Percentiles rank a stretch among this genome's conserved stretches.
phyloP scores from a whole-genome alignment of 331 rosid genomes.

The Cydonia oblonga region DNA sequence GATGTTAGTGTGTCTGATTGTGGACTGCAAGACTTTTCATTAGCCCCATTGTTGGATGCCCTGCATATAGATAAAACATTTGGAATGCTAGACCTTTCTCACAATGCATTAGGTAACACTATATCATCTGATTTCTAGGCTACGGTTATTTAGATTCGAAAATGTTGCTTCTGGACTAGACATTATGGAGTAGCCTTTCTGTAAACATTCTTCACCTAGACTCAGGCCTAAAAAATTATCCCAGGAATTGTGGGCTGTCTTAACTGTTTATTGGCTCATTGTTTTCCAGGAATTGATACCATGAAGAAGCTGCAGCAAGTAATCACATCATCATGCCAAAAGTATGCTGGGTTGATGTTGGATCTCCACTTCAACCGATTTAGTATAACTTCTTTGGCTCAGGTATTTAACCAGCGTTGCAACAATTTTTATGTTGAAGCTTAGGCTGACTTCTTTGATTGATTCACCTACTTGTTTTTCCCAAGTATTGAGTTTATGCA shows the following conservation, averaged over 20 bases:
- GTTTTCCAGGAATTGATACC: slow-evolving; percentile 68
- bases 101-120: slow-evolving; percentile 62
- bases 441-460: neutral
- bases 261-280: slow-evolving; percentile 17
- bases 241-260: slow-evolving; percentile 3
- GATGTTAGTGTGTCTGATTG: slow-evolving; percentile 72
- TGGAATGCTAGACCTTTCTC: slow-evolving; percentile 83
- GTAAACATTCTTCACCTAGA: neutral
- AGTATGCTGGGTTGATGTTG: slow-evolving; percentile 59
- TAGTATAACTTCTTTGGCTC: slow-evolving; percentile 69
- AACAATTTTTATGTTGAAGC: slow-evolving; percentile 3
- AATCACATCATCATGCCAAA: slow-evolving; percentile 58
- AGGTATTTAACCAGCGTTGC: slow-evolving; percentile 34
- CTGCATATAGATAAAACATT: slow-evolving; percentile 55
- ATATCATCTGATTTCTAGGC: slow-evolving; percentile 5
- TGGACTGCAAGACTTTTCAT: slow-evolving; percentile 81
- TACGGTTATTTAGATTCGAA: neutral
- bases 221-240: neutral
- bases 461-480: neutral
- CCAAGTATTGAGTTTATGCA: neutral
- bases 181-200: neutral
- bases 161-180: neutral
- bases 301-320: slow-evolving; percentile 76
- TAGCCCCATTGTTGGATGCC: slow-evolving; percentile 75
- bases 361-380: slow-evolving; percentile 88